Base-by-base conservation (phyloP, 1,139 yeast genomes). In the Yamadazyma buinensis region DNA sequence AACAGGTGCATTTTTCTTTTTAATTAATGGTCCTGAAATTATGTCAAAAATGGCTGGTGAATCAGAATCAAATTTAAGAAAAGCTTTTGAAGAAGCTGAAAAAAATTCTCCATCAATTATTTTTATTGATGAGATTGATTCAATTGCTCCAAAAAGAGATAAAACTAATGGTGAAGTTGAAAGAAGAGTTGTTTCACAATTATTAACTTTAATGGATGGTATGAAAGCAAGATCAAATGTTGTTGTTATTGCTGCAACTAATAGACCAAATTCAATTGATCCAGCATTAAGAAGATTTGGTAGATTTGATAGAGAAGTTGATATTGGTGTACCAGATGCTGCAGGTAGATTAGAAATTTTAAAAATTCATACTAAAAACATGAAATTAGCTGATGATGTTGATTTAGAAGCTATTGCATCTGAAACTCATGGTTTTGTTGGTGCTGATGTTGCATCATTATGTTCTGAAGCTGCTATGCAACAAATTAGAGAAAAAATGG, bases 41-140 rank as follows among this genome's bases (percentile, higher is more conserved):
- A 92, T 92, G 98, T 88, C 97, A 38, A 92, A 92, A 69, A 92
- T 92, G 99, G 98, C 99, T 31, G 99, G 99, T 71, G 99, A 92
- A 67, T 87, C 97, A 15, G 99, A 92, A 69, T 85, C 95, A 28
- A 92, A 92, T 56, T 74, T 92, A 62, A 82, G 99, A 71, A 90
- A 90, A 68, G 98, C 98, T 5, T 92, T 92, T 54, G 99, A 92
- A 65, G 98, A 92, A 67, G 98, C 99, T 34, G 98, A 92, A 68
- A 92, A 92, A 72, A 88, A 94, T 61, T 92, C 97, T 13, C 98
- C 98, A 20, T 80, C 98, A 8, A 92, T 92, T 55, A 92, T 92
- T 48, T 94, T 92, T 67, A 92, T 92, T 55, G 99, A 92, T 67
- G 99, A 92, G 69, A 94, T 92, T 49, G 99, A 92, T 61, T 90